Percentiles rank a stretch among this genome's conserved stretches.
These are phyloP conservation scores for Albugo laibachii DNA, from an alignment of 352 stramenopile genomes.

Conservation along the genomic window DNA sequence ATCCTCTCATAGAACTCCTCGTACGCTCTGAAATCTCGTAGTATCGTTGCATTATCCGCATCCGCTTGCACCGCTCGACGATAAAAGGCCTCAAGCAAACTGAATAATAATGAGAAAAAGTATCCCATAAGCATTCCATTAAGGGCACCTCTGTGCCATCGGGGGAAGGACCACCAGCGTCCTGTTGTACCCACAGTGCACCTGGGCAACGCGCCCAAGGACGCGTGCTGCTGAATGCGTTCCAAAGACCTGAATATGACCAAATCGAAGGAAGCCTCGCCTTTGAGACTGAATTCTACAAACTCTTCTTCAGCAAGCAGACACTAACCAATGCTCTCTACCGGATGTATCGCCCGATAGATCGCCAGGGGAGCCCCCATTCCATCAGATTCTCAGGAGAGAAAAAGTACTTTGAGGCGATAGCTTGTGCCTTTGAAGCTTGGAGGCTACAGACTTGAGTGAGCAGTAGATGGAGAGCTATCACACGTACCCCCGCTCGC, in stretches of 20 bases:
- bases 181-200: slow-evolving; percentile 68
- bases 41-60: slow-evolving; percentile 73
- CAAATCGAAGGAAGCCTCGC: slow-evolving; percentile 82
- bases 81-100: slow-evolving; percentile 56
- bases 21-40: slow-evolving; percentile 81
- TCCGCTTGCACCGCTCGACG: slow-evolving; percentile 78
- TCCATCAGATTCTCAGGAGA: slow-evolving; percentile 61
- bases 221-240: slow-evolving; percentile 69
- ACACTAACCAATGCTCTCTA: background rate
- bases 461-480: background rate
- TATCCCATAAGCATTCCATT: too few species aligned
- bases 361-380: slow-evolving; percentile 78
- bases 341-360: slow-evolving; percentile 48
- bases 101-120: too few species aligned
- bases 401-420: slow-evolving; percentile 60
- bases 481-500: slow-evolving; percentile 34
- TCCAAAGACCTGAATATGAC: slow-evolving; percentile 82
- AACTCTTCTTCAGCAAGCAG: background rate
- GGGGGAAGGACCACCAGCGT: slow-evolving; percentile 77
- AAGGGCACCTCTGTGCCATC: slow-evolving; percentile 37
- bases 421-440: slow-evolving; percentile 58
- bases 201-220: slow-evolving; percentile 59
- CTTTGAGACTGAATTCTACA: slow-evolving; percentile 71
- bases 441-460: slow-evolving; percentile 21
- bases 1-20: slow-evolving; percentile 57